Percentiles rank a stretch among this genome's conserved stretches.
These are phyloP conservation scores for Bacidia gigantensis DNA, from an alignment of 495 filamentous ascomycete species.

Conservation along the genomic window DNA sequence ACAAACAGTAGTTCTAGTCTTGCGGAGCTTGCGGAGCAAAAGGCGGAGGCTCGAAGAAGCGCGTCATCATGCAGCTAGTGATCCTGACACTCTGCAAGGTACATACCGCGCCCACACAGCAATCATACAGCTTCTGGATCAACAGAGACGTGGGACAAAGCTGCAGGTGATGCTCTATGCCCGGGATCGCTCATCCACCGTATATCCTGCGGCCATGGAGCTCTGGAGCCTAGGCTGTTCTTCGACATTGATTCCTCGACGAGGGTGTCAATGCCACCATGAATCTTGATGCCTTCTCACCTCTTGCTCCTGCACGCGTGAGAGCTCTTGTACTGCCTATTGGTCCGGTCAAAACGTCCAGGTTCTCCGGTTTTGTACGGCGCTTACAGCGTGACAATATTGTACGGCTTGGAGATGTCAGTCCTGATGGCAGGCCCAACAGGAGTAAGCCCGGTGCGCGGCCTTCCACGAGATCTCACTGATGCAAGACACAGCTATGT, in stretches of 20 bases:
- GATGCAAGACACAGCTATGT: conserved; percentile 55
- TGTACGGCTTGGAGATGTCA: conserved; percentile 81
- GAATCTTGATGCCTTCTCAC: conserved; percentile 74
- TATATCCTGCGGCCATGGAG: conserved; percentile 2
- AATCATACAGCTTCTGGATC: background rate
- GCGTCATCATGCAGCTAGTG: background rate
- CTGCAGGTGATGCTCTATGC: background rate
- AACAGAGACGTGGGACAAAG: background rate
- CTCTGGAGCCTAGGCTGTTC: background rate
- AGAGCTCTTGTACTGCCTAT: conserved; percentile 72
- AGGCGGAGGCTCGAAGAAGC: background rate
- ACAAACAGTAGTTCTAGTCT: background rate
- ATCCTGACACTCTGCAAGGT: background rate
- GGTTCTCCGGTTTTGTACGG: conserved; percentile 66
- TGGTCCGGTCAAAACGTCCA: conserved; percentile 67
- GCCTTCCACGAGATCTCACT: conserved; percentile 12
- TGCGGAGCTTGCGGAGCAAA: background rate
- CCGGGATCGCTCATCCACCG: background rate
- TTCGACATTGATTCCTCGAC: background rate
- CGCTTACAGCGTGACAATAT: conserved; percentile 68
- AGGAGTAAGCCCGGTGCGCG: conserved; percentile 48
- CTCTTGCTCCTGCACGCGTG: conserved; percentile 77
- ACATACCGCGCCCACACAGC: background rate
- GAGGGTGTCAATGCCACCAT: conserved; percentile 40
- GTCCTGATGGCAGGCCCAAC: conserved; percentile 72